phyloP scores from a whole-genome alignment of 352 stramenopile genomes.

The Pythium oligandrum region DNA sequence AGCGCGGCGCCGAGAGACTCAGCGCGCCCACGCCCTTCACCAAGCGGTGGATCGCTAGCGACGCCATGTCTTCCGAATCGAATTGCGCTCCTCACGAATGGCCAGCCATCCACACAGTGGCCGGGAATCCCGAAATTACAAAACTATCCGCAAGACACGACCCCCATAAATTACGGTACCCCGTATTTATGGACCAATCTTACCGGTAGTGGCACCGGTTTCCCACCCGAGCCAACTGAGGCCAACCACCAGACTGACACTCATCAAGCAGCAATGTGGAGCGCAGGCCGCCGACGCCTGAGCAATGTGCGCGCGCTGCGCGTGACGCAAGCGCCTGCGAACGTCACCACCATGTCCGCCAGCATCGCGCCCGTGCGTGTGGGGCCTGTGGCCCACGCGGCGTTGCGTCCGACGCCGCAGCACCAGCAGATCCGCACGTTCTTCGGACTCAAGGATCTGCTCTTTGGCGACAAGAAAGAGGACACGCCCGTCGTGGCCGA shows the following conservation, averaged over 20 bases:
- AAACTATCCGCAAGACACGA: too few relatives aligned
- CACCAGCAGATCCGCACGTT: conserved; percentile 40
- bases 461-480: conserved; percentile 58
- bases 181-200: too few relatives aligned
- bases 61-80: conserved; percentile 9
- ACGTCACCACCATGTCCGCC: conserved; percentile 5
- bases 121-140: too few relatives aligned
- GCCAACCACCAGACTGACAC: too few relatives aligned
- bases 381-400: conserved; percentile 7
- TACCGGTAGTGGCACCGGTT: too few relatives aligned
- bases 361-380: conserved; percentile 5
- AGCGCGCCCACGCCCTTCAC: conserved; percentile 53
- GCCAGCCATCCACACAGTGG: too few relatives aligned
- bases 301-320: neutral
- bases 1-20: conserved; percentile 36
- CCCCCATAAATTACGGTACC: too few relatives aligned
- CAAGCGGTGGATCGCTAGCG: conserved; percentile 49
- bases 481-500: conserved; percentile 12
- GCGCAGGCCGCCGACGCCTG: conserved; percentile 10
- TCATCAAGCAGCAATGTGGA: conserved; percentile 11
- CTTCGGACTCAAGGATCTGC: conserved; percentile 54
- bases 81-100: neutral
- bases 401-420: neutral
- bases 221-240: too few relatives aligned
- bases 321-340: conserved; percentile 4